These are phyloP conservation scores for Lepidopterella palustris DNA, from an alignment of 495 filamentous ascomycete genomes.

Conservation along the genomic window DNA sequence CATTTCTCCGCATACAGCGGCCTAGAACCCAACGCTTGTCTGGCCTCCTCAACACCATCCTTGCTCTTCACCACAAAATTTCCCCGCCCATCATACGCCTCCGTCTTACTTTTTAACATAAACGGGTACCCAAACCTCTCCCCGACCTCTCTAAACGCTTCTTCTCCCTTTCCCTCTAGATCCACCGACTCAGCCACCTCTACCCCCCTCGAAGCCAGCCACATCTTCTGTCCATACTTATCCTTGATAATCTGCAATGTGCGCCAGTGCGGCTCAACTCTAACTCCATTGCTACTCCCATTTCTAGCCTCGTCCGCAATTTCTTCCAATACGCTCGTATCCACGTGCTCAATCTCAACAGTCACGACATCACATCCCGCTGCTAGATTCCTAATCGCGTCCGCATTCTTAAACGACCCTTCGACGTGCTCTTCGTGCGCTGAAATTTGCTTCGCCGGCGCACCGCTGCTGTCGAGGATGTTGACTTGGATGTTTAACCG, in stretches of 20 bases:
- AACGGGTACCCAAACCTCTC: constrained; percentile 71
- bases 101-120: constrained; percentile 90
- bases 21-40: constrained; percentile 61
- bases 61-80: constrained; percentile 70
- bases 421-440: constrained; percentile 64
- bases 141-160: constrained; percentile 42
- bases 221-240: constrained; percentile 88
- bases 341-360: constrained; percentile 97
- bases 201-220: constrained; percentile 59
- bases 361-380: constrained; percentile 75
- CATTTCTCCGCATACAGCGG: constrained; percentile 88
- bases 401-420: constrained; percentile 77
- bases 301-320: constrained; percentile 45
- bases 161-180: constrained; percentile 42
- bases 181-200: constrained; percentile 60
- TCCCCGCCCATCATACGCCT: constrained; percentile 91
- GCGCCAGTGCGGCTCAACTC: constrained; percentile 81
- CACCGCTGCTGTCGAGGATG: constrained; percentile 69
- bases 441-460: constrained; percentile 90
- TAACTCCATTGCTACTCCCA: constrained; percentile 42
- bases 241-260: constrained; percentile 92
- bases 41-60: constrained; percentile 61
- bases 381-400: constrained; percentile 71
- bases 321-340: constrained; percentile 85
- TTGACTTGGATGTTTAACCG: constrained; percentile 74